These are phyloP conservation scores for Arabidopsis hybrid DNA, from an alignment of 441 rosid genomes.

Conservation along the genomic window DNA sequence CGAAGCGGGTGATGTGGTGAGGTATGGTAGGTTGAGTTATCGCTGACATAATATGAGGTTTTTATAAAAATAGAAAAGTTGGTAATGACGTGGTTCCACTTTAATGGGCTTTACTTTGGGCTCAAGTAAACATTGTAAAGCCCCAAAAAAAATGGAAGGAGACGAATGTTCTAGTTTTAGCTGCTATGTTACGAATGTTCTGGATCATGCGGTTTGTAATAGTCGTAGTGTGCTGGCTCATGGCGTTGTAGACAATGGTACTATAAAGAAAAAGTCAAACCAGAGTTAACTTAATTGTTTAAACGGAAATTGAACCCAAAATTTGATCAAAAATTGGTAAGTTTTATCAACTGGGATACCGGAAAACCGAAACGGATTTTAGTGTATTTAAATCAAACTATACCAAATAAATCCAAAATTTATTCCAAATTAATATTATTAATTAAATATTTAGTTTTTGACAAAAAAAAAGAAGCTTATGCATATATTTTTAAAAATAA, in stretches of 20 bases:
- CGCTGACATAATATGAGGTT: conserved; percentile 23
- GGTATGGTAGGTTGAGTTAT: conserved; percentile 21
- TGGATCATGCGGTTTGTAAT: not conserved
- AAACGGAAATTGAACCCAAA: not conserved
- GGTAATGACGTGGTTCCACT: conserved; percentile 27
- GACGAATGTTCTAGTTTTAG: conserved; percentile 28
- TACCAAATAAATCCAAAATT: not conserved
- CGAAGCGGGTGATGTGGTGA: conserved; percentile 36
- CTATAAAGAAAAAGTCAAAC: not conserved
- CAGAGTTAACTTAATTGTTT: not conserved
- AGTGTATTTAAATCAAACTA: not conserved
- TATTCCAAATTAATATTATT: too few species aligned
- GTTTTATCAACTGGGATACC: not conserved
- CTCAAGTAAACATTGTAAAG: conserved; percentile 20
- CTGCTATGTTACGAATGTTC: conserved; percentile 16
- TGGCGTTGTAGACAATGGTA: too few species aligned
- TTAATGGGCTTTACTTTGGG: conserved; percentile 44
- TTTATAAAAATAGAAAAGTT: conserved; percentile 8
- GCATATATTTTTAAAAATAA: too few species aligned
- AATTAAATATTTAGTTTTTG: too few species aligned
- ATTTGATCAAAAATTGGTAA: not conserved
- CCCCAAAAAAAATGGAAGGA: not conserved
- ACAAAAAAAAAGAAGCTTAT: too few species aligned
- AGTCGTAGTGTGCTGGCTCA: not conserved
- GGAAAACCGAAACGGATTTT: not conserved